A percentile compares a stretch with the other conserved stretches of the same genome.
phyloP scores from a whole-genome alignment of 2,329 filamentous ascomycete species.

The Alternaria sp. region DNA sequence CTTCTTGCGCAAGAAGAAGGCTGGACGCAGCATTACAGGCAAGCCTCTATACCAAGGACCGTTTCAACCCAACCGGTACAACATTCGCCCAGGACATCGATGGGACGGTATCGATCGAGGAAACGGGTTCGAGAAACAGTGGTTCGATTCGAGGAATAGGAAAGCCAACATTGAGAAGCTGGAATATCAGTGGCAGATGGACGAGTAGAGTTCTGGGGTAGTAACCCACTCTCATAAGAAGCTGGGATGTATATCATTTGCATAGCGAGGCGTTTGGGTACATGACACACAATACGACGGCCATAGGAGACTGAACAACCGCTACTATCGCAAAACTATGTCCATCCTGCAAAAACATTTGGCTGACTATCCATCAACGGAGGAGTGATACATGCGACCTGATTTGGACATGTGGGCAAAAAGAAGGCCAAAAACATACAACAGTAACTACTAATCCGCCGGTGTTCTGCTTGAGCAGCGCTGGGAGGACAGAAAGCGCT shows the following conservation, averaged over 20 bases:
- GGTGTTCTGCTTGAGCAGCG: neutral
- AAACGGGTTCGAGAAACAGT: conserved; percentile 91
- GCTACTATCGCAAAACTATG: neutral
- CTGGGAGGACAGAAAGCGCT: no score
- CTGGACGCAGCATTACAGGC: conserved; percentile 55
- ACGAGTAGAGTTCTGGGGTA: conserved; percentile 64
- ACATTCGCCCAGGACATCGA: conserved; percentile 86
- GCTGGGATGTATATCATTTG: neutral
- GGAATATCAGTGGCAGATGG: conserved; percentile 96
- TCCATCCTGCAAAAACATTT: neutral
- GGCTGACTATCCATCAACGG: neutral
- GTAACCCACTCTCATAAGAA: neutral
- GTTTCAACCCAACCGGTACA: conserved; percentile 89
- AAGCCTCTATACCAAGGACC: conserved; percentile 79
- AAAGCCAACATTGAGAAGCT: conserved; percentile 77
- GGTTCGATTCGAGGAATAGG: conserved; percentile 86
- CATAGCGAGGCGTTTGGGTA: conserved; percentile 16
- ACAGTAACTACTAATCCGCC: neutral
- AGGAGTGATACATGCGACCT: no score
- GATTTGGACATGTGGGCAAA: neutral
- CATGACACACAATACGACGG: neutral
- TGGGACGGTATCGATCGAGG: conserved; percentile 97
- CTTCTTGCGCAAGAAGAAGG: conserved; percentile 68
- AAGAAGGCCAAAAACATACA: neutral
- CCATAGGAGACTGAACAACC: neutral